Base-by-base conservation (phyloP, 1,284 basidiomycete genomes). In the Puccinia sorghi region DNA sequence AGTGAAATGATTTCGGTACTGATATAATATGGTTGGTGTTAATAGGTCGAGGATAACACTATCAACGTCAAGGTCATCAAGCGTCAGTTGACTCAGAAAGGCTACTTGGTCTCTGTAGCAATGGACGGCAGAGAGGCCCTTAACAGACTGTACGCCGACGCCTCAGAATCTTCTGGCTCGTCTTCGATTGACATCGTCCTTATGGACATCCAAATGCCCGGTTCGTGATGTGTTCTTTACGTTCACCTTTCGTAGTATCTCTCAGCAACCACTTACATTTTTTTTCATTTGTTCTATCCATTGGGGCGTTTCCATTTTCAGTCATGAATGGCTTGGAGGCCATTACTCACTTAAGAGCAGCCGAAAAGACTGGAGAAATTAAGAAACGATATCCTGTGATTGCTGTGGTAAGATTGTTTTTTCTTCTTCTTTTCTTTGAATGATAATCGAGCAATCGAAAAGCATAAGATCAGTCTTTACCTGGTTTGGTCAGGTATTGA, bases 181-280 rank as follows among this genome's bases (percentile, higher is more conserved):
- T 52, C 64, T 12, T 32, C 64, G 22, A 77, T 77, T 22, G 41
- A 64, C 22, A 77, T 77, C 22, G 66, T 77, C n/a, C 22, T 77
- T n/a, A 77, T 77, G 74, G 74, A 77, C 22, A 77, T 77, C 8
- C 74, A 77, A 69, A 70, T 77, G 63, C 74, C 66, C 17, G 74
- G 74, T 77, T 9, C 37, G 74, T 56, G 66, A 48, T 56, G n/a
- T 37, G 3, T 39, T 7, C 46, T 46, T 6, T 27, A 37, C 13
- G 13, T 46, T 6, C 43, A 15, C 1, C 15, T 37, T 12, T 32
- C 32, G 32, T 32, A 32, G 32, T 43, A 7, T 20, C n/a, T 41
- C 41, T 72, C 37, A 32, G 32, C 32, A 43, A 17, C 32, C 54
- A 43, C 5, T 46, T 20, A 37, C 12, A 20, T 25, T 46, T 48